A percentile compares a stretch with the other conserved stretches of the same genome.
Evolutionary conservation across 495 filamentous ascomycete genomes (phyloP).

Genomic region (Gamarada debralockiae): DNA sequence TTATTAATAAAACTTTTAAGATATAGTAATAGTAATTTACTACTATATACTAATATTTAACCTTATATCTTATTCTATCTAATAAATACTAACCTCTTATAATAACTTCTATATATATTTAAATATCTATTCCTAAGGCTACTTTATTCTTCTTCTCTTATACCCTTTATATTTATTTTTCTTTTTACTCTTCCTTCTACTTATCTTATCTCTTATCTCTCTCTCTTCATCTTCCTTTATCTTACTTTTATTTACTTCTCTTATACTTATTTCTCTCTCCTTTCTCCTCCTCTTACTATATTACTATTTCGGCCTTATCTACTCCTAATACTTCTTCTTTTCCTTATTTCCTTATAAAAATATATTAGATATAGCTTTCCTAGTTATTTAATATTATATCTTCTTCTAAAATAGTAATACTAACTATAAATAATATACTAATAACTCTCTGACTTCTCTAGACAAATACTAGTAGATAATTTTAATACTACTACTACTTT

Average conservation of each 20-base stretch:
- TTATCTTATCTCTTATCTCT: not conserved
- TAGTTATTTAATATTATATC: not conserved
- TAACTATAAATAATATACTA: too few relatives aligned
- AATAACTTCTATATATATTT: slow-evolving; percentile 5
- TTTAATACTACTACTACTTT: not conserved
- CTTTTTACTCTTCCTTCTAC: not conserved
- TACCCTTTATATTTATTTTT: not conserved
- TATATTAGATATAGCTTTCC: not conserved
- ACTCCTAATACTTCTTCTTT: not conserved
- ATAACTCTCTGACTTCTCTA: too few relatives aligned
- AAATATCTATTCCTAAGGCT: not conserved
- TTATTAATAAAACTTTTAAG: not conserved
- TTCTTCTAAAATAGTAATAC: too few relatives aligned
- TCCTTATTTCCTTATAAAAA: not conserved
- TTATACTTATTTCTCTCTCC: not conserved
- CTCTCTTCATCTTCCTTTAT: not conserved
- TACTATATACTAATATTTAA: not conserved
- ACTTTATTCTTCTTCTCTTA: not conserved
- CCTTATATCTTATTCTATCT: not conserved
- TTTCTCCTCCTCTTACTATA: not conserved
- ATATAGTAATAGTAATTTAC: not conserved
- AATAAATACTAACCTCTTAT: not conserved
- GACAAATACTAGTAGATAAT: not conserved
- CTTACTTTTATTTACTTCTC: not conserved
- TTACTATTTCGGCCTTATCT: too few relatives aligned